Percentiles rank a stretch among this genome's conserved stretches.
Conservation (phyloP, 495 filamentous ascomycete species). For the Elasticomyces elasticus region DNA sequence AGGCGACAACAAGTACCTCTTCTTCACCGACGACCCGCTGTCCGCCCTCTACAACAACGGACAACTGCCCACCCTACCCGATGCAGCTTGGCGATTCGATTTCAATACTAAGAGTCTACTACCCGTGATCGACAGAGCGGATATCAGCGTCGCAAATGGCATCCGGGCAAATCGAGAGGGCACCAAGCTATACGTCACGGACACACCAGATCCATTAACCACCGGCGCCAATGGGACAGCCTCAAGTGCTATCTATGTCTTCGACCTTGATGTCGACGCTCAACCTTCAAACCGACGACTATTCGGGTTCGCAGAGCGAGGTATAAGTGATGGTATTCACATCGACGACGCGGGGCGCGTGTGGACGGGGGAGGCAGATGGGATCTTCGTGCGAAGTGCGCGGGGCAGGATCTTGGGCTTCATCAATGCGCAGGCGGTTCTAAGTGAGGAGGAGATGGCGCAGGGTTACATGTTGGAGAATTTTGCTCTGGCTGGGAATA, state of each 20-base stretch:
- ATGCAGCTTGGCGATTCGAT: conserved; percentile 4
- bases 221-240: background rate
- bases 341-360: background rate
- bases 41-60: background rate
- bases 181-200: conserved; percentile 1
- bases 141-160: conserved; percentile 2
- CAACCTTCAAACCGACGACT: background rate
- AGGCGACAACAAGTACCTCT: background rate
- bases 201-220: background rate
- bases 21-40: background rate
- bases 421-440: background rate
- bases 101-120: background rate
- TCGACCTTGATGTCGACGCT: background rate
- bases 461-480: background rate
- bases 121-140: background rate
- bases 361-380: conserved; percentile 3
- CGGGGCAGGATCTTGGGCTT: background rate
- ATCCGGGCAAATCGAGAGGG: conserved; percentile 3
- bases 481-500: conserved; percentile 3
- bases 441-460: background rate
- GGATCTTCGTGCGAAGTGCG: conserved; percentile 1
- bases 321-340: background rate
- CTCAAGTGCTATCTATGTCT: background rate
- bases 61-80: background rate
- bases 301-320: background rate